phyloP scores from a whole-genome alignment of 2,329 filamentous ascomycete genomes.

The Colletotrichum siamense region DNA sequence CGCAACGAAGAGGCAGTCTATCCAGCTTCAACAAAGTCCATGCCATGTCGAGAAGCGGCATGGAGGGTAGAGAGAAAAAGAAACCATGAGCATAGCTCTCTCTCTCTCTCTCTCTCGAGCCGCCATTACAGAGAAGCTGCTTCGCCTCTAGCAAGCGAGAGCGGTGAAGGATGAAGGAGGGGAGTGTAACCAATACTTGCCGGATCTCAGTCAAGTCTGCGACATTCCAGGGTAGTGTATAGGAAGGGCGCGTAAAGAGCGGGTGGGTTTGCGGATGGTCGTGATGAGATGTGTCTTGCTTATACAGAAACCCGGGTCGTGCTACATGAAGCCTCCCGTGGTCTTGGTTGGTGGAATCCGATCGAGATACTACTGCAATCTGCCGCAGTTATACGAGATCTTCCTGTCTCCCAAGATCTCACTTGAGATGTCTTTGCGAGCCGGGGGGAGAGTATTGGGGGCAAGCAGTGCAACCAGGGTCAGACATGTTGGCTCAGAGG shows the following conservation, averaged over 20 bases:
- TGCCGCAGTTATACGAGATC: slow-evolving; percentile 27
- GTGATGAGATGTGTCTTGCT: slow-evolving; percentile 22
- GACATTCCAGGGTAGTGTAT: slow-evolving; percentile 22
- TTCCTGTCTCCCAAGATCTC: slow-evolving; percentile 21
- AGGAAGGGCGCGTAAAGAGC: slow-evolving; percentile 15
- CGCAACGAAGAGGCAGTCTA: neutral
- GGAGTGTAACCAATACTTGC: slow-evolving; percentile 26
- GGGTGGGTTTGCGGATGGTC: slow-evolving; percentile 12
- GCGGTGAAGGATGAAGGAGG: slow-evolving; percentile 21
- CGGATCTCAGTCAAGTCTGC: slow-evolving; percentile 25
- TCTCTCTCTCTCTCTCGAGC: neutral
- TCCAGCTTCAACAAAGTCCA: neutral
- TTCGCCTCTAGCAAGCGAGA: slow-evolving; percentile 22
- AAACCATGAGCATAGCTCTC: slow-evolving; percentile 1
- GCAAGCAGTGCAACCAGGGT: slow-evolving; percentile 6
- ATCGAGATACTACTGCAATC: slow-evolving; percentile 24
- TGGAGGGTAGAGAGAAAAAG: slow-evolving; percentile 11
- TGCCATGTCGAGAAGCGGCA: neutral
- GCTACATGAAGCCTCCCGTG: slow-evolving; percentile 19
- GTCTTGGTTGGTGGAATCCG: slow-evolving; percentile 24
- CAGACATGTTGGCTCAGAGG: neutral
- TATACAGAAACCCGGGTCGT: slow-evolving; percentile 20
- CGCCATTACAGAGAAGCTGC: neutral
- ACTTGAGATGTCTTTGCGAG: slow-evolving; percentile 12
- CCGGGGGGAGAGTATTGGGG: neutral